Conservation (phyloP, 2,329 filamentous ascomycete genomes). For the Lachnellula arida region DNA sequence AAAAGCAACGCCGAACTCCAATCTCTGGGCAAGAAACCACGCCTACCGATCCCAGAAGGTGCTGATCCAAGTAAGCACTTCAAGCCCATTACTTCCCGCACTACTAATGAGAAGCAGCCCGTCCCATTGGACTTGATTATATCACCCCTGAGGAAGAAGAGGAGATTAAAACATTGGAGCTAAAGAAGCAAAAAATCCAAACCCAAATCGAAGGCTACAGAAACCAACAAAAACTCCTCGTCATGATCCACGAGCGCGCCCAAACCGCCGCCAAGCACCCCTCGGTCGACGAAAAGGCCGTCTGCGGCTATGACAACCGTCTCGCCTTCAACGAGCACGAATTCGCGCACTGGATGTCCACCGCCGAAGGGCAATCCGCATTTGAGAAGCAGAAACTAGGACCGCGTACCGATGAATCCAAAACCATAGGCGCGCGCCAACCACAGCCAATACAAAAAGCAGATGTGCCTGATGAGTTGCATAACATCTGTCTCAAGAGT, state of each 20-base stretch:
- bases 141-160: conserved; percentile 25
- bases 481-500: conserved; percentile 25
- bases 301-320: conserved; percentile 31
- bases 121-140: conserved; percentile 25
- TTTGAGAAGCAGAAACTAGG: conserved; percentile 25
- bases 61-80: conserved; percentile 25
- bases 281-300: conserved; percentile 18
- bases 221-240: conserved; percentile 21
- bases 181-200: conserved; percentile 15
- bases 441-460: conserved; percentile 18
- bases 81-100: background rate
- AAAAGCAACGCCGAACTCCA: conserved; percentile 20
- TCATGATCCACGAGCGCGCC: conserved; percentile 24
- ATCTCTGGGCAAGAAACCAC: conserved; percentile 27
- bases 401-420: conserved; percentile 25
- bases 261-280: conserved; percentile 19
- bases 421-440: conserved; percentile 12
- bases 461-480: conserved; percentile 17
- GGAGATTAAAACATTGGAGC: conserved; percentile 19
- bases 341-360: conserved; percentile 23
- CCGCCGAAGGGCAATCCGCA: conserved; percentile 23
- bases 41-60: conserved; percentile 21
- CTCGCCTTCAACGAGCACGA: conserved; percentile 28
- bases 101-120: conserved; percentile 12
- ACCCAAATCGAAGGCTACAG: conserved; percentile 17